Evolutionary conservation across 305 asterid genomes (phyloP).

Genomic region (Coffea humblotiana): DNA sequence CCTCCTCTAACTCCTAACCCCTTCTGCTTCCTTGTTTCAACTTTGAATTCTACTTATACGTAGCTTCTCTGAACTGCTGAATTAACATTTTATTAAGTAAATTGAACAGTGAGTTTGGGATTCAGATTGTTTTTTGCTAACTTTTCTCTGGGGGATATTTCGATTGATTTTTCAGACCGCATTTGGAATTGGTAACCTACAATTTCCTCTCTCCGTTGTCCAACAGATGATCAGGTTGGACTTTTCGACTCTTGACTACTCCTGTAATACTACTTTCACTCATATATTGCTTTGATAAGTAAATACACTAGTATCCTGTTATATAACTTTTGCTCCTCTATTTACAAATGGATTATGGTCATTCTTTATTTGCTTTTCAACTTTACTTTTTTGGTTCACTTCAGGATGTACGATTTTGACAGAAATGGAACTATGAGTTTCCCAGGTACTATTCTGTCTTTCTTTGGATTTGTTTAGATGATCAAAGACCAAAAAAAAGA

Average conservation of each 20-base stretch:
- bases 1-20: not conserved
- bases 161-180: conserved; percentile 45
- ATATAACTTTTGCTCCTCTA: not conserved
- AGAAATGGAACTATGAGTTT: conserved; percentile 76
- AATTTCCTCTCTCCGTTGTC: conserved; percentile 65
- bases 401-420: conserved; percentile 83
- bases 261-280: not conserved
- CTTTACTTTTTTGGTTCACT: not conserved
- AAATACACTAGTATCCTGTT: not conserved
- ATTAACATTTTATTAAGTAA: not conserved
- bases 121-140: no score
- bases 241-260: no score
- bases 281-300: not conserved
- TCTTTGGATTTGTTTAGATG: not conserved
- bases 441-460: conserved; percentile 42
- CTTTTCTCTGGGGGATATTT: no score
- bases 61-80: not conserved
- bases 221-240: conserved; percentile 82
- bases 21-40: not conserved
- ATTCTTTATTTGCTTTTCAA: not conserved
- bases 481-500: no score
- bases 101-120: no score
- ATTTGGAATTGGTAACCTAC: conserved; percentile 67
- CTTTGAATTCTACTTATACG: not conserved
- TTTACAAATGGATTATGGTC: not conserved